Base-by-base conservation (phyloP, 2,329 filamentous ascomycete genomes). In the Colletotrichum simmondsii region DNA sequence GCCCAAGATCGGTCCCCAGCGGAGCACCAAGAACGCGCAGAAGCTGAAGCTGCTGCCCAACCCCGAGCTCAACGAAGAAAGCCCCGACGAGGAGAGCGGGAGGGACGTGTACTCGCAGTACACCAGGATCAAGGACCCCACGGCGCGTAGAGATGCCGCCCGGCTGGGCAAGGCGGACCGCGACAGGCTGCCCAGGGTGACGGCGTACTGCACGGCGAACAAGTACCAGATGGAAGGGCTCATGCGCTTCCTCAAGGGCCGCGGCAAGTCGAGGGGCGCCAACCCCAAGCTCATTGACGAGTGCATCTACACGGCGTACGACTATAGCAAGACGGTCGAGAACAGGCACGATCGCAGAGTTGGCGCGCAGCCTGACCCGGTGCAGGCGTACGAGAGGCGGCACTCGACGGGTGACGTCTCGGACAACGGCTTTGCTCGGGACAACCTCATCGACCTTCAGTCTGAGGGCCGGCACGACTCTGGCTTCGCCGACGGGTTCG, bases 21-120 rank as follows among this genome's bases (percentile, higher is more conserved):
- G 97, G 82, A 98, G 95, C 69, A 97, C 95, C 28, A 97, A 98
- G 83, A 98, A 94, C 75, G 95, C 95, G 2, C 95, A 98, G 85
- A 99, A 99, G 85, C 88, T 99, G 74, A 99, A 99, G 85, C 89
- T 99, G n/a, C 86, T 99, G 19, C 97, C 97, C 1, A 97, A 97
- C 79, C 95, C 95, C 0, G 94, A 97, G 72, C 88, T 94, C 57
- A 94, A 90, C 46, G 93, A 94, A 30, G 94, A 95, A 56, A 91
- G 87, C 77, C 87, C 75, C 7, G 95, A 98, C 74, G 96, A 98
- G 79, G 96, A 98, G 83, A 97, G 94, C 78, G 95, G 95, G 11
- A 89, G 95, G 75, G 97, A 99, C 81, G 97, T 99, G 37, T 99
- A 99, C 84, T 96, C 95, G 30, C 97, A 99, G 82, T 98, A 98